These are phyloP conservation scores for Notholithocarpus densiflorus DNA, from an alignment of 306 rosid genomes.

Conservation along the genomic window DNA sequence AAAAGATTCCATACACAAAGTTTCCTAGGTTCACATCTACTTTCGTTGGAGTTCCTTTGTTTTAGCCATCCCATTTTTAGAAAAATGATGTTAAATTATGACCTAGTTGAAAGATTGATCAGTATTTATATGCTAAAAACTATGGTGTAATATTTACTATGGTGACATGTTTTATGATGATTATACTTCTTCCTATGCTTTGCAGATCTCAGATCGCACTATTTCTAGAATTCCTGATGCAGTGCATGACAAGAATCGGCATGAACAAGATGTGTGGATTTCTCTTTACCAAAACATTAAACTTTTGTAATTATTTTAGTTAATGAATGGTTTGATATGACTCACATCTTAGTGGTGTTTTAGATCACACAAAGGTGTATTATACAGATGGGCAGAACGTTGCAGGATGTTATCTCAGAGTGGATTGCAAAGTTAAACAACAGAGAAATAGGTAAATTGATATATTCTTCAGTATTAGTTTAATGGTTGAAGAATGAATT, in stretches of 20 bases:
- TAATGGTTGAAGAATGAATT: slow-evolving; percentile 10
- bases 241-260: slow-evolving; percentile 73
- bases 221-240: slow-evolving; percentile 57
- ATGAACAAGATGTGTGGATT: slow-evolving; percentile 65
- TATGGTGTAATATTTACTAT: slow-evolving; percentile 5
- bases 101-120: not conserved
- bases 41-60: not conserved
- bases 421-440: slow-evolving; percentile 62
- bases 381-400: slow-evolving; percentile 74
- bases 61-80: not conserved
- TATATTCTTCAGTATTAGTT: not conserved
- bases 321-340: slow-evolving; percentile 2
- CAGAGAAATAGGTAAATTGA: slow-evolving; percentile 59
- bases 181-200: slow-evolving; percentile 6
- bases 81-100: not conserved
- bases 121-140: not conserved
- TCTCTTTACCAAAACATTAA: not conserved
- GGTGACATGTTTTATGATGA: not conserved
- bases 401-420: slow-evolving; percentile 75
- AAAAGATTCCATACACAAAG: not conserved
- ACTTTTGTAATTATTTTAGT: slow-evolving; percentile 7
- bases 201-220: slow-evolving; percentile 61
- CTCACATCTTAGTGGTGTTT: slow-evolving; percentile 9
- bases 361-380: slow-evolving; percentile 81
- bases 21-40: not conserved